These are phyloP conservation scores for Thelonectria olida DNA, from an alignment of 2,329 filamentous ascomycete genomes.

Conservation along the genomic window DNA sequence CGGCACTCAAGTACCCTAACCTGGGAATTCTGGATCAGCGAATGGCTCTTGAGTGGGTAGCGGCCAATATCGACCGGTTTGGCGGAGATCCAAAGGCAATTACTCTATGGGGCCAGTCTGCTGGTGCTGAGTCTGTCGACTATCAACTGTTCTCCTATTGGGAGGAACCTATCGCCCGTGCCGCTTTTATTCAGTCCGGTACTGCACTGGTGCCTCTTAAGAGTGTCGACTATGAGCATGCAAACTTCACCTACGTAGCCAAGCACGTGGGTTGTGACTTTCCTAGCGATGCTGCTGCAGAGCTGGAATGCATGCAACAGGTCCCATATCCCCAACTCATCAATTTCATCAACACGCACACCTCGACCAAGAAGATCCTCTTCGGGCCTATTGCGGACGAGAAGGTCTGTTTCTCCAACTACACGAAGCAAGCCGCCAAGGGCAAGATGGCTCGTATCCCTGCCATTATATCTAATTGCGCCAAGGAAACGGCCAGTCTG, in stretches of 20 bases:
- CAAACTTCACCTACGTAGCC: slow-evolving; percentile 49
- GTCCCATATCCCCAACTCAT: slow-evolving; percentile 42
- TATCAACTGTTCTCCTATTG: slow-evolving; percentile 66
- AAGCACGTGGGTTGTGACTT: slow-evolving; percentile 45
- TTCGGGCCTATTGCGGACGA: slow-evolving; percentile 38
- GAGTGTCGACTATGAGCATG: slow-evolving; percentile 36
- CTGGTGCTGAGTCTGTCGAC: slow-evolving; percentile 69
- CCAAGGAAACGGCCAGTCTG: slow-evolving; percentile 40
- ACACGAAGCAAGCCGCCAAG: slow-evolving; percentile 35
- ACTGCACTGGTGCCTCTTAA: slow-evolving; percentile 45
- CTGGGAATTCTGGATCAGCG: slow-evolving; percentile 62
- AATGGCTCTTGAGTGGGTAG: slow-evolving; percentile 60
- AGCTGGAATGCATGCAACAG: slow-evolving; percentile 49
- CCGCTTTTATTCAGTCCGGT: slow-evolving; percentile 52
- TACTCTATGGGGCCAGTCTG: slow-evolving; percentile 58
- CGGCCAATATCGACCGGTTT: slow-evolving; percentile 58
- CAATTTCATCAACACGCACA: slow-evolving; percentile 45
- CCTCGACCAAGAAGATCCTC: slow-evolving; percentile 37
- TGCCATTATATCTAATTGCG: slow-evolving; percentile 43
- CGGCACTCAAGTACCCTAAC: slow-evolving; percentile 51
- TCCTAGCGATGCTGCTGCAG: slow-evolving; percentile 34
- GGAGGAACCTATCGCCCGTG: slow-evolving; percentile 55
- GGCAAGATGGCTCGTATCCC: slow-evolving; percentile 41
- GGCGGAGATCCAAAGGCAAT: slow-evolving; percentile 57
- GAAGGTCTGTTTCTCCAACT: slow-evolving; percentile 43